Base-by-base conservation (phyloP, 345 rosid species). In the Turritis glabra region DNA sequence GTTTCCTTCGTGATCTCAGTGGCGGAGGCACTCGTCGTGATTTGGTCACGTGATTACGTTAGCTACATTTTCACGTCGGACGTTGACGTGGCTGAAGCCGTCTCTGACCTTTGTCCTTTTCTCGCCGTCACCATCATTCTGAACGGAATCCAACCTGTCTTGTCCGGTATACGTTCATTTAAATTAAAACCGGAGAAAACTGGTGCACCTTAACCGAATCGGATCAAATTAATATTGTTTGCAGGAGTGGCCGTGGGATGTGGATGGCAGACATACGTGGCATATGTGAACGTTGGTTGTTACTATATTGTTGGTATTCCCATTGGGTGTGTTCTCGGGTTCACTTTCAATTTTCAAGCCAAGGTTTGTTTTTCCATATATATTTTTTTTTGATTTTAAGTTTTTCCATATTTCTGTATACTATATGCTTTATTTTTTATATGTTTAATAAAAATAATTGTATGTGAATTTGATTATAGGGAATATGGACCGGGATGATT, bases 181-280 rank as follows among this genome's bases (percentile, higher is more conserved):
- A 2, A 10, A 0, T 9, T 18, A 0, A 17, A 70, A 38, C 37
- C 27, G 27, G 32, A 48, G 29, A 57, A 48, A 67, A 55, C 21
- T 25, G 21, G 19, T 2, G 1, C 5, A 29, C 6, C 1, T 32
- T 43, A 13, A 58, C 44, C 38, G 35, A 47, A 63, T 46, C 10
- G 14, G 43, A 18, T 2, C n/a, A 35, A 15, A n/a, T 37, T 72
- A 64, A 33, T 65, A 14, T 72, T 33, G 5, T 38, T 50, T 76
- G 64, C 40, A 89, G 90, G 95, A 15, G 91, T 87, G 81, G 91
- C 95, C 2, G 89, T 89, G 37, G 95, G 95, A 21, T 84, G 95
- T 50, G 95, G 92, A 77, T 89, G 95, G 90, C 95, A 87, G 64
- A 75, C 89, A 8, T 84, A 78, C 41, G 90, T 89, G 32, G 92